Evolutionary conservation across 192 early-diverging fungal genomes (phyloP), one percentile per base, ranked within the genome.

Genomic region (Backusella westeae): DNA sequence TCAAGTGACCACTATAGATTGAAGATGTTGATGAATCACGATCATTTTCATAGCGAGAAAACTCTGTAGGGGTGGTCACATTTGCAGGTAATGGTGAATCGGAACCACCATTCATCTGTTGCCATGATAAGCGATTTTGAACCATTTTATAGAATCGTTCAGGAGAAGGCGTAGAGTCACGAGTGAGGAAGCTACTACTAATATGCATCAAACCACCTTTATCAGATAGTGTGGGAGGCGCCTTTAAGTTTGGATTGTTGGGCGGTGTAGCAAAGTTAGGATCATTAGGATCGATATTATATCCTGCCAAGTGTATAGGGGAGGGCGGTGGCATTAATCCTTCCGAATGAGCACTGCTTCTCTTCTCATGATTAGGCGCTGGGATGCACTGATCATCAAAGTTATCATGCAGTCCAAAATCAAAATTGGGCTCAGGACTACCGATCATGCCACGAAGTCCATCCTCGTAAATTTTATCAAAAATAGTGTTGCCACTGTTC

Each of bases 381-480:
- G 76, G 44, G 9, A 67, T 39, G 17, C 1, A 19, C 15, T 71
- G 42, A 49, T 71, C 70, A 68, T 68, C 67, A 69, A 69, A 8
- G 12, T 32, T 23, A 71, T 71, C 70, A 34, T 41, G 42, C 14
- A 39, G 70, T 34, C 26, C 15, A 63, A 42, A 52, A 56, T 72
- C 69, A 34, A 49, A 53, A 56, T 77, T 67, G 8, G 73, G 66
- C 15, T 81, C 80, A 5, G 80, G 80, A 12, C 76, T 77, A 63
- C 42, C 71, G 42, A 83, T 75, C 74, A 78, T 65, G 8, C 82
- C 82, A 34, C 78, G 71, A 32, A 83, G 56, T 19, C 78, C 82
- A 69, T 83, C 78, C 67, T 79, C 82, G 49, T 83, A 83, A 21
- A 83, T 83, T 65, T 80, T 83, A 36, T 83, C 82, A 46, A 83